Evolutionary conservation across 148 eudicot genomes (phyloP).

Genomic region (Heliamphora exappendiculata): DNA sequence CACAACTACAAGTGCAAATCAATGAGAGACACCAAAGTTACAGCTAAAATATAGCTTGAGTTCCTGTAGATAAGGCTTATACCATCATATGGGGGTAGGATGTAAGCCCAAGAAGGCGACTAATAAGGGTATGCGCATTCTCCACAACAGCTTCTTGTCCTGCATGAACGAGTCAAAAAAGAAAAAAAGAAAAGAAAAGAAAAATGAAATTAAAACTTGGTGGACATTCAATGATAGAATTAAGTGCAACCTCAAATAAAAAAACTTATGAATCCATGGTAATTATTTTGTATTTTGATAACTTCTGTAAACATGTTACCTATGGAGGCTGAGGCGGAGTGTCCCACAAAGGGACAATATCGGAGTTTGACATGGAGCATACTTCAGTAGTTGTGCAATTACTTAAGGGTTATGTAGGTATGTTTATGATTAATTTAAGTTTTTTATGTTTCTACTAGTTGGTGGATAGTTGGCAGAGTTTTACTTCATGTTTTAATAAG

Average conservation of each 20-base stretch:
- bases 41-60: not conserved
- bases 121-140: conserved; percentile 43
- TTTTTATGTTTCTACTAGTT: not conserved
- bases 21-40: not conserved
- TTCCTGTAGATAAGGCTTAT: conserved; percentile 11
- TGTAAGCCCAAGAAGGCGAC: conserved; percentile 50
- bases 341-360: not conserved
- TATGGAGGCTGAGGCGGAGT: not conserved
- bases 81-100: conserved; percentile 84
- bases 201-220: not conserved
- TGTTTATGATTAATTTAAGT: not conserved
- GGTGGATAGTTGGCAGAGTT: not conserved
- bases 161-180: conserved; percentile 26
- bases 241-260: not conserved
- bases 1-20: too few relatives aligned
- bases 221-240: not conserved
- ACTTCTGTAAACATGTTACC: not conserved
- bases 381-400: not conserved
- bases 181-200: not conserved
- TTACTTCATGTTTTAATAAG: not conserved
- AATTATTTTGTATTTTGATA: not conserved
- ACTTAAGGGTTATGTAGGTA: not conserved
- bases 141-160: conserved; percentile 65
- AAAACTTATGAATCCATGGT: not conserved
- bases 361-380: not conserved